Percentiles rank a stretch among this genome's conserved stretches.
phyloP scores from a whole-genome alignment of 2,329 filamentous ascomycete genomes.

The Verticillium alfalfae region DNA sequence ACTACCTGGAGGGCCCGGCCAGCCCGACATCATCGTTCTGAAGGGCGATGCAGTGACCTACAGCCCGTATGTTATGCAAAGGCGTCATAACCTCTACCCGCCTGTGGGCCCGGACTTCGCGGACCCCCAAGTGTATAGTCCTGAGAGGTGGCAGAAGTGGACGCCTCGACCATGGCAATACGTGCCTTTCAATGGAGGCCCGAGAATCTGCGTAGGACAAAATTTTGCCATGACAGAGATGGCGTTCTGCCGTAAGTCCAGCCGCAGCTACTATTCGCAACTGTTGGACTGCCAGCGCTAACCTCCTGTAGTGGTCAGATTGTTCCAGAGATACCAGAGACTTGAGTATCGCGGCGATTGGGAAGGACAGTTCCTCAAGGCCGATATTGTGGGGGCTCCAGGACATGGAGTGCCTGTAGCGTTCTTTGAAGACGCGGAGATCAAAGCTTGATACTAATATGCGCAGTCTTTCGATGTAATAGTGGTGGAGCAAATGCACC shows the following conservation, averaged over 20 bases:
- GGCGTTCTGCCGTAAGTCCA: slow-evolving; percentile 37
- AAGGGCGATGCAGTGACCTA: slow-evolving; percentile 42
- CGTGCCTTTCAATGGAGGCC: slow-evolving; percentile 28
- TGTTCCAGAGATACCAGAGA: slow-evolving; percentile 55
- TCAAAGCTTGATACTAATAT: neutral
- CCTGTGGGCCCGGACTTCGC: slow-evolving; percentile 28
- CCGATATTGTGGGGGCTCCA: slow-evolving; percentile 37
- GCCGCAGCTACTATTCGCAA: neutral
- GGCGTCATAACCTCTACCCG: slow-evolving; percentile 41
- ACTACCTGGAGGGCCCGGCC: slow-evolving; percentile 44
- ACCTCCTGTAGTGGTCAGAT: slow-evolving; percentile 30
- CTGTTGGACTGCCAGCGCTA: neutral
- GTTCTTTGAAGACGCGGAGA: slow-evolving; percentile 20
- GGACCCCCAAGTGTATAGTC: slow-evolving; percentile 35
- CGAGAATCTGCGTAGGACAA: slow-evolving; percentile 44
- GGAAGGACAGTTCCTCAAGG: slow-evolving; percentile 35
- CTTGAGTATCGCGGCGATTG: slow-evolving; percentile 44
- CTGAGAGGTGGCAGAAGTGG: slow-evolving; percentile 47
- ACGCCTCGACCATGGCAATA: slow-evolving; percentile 48
- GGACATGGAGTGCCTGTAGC: slow-evolving; percentile 35
- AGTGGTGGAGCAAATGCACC: neutral
- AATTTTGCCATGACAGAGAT: slow-evolving; percentile 56
- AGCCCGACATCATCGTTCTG: slow-evolving; percentile 34
- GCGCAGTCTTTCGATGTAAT: neutral
- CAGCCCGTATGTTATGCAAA: slow-evolving; percentile 46